These are phyloP conservation scores for Kodamaea hsintzibuensis DNA, from an alignment of 805 yeast species.

Conservation along the genomic window DNA sequence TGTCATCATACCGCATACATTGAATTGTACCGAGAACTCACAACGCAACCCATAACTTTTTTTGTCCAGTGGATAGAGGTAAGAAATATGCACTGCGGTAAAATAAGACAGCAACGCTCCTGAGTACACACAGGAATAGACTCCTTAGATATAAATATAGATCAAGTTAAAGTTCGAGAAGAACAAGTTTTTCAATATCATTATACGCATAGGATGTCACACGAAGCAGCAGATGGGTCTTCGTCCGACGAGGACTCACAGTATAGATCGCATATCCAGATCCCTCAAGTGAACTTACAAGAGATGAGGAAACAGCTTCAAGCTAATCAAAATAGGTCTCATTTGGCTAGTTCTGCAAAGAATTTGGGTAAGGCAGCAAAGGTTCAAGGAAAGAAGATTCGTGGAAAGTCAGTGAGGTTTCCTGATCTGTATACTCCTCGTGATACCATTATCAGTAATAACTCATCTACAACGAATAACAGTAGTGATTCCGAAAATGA, in stretches of 20 bases:
- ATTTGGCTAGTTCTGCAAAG: conserved; percentile 21
- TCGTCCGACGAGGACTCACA: conserved; percentile 34
- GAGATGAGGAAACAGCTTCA: conserved; percentile 17
- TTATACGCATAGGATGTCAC: conserved; percentile 1
- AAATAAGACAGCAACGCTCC: not conserved
- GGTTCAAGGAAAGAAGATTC: conserved; percentile 21
- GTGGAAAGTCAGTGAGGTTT: conserved; percentile 28
- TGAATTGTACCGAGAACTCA: not conserved
- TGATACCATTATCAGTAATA: conserved; percentile 28
- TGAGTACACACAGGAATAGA: not conserved
- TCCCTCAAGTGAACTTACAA: conserved; percentile 29
- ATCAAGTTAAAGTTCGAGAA: not conserved
- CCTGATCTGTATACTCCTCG: conserved; percentile 28
- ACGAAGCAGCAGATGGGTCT: conserved; percentile 4
- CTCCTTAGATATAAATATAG: not conserved
- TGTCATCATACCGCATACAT: not conserved
- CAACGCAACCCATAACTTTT: not conserved
- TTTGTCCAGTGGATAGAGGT: not conserved
- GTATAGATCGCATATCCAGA: conserved; percentile 27
- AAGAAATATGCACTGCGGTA: not conserved
- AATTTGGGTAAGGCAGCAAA: conserved; percentile 12
- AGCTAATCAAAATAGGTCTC: conserved; percentile 14
- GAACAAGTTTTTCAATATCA: not conserved
- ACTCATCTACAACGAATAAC: conserved; percentile 25
- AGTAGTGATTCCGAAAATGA: conserved; percentile 21